Evolutionary conservation across 2,329 filamentous ascomycete genomes (phyloP), one percentile per base, ranked within the genome.

Genomic region (Scedosporium dehoogii): DNA sequence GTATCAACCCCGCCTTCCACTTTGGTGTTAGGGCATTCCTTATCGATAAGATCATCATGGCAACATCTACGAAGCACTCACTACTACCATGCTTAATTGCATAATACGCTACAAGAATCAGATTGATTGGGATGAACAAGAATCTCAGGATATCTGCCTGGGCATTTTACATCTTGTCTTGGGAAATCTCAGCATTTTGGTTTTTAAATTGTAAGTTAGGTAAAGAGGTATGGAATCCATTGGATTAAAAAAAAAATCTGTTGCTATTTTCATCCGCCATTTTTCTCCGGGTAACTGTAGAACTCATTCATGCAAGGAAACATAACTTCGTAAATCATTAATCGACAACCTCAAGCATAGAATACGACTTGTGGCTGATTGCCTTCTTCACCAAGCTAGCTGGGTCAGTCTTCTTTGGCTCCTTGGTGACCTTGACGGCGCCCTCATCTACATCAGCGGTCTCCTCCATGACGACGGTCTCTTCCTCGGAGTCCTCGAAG

Each of bases 341-440:
- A 66, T 86, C 83, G 23, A 83, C 65, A 25, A 86, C 79, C 67
- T 74, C 72, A 62, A 86, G 67, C 80, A 85, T 84, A 1, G 74
- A 72, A 66, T 85, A 85, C 2, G 79, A 80, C 66, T 79, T 76
- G 65, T 85, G 80, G 2, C 74, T 72, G 23, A 85, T 77, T 0
- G 79, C 78, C 73, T 79, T 83, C 67, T 73, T 76, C 46, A 85
- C 73, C 9, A 75, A 69, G 5, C 59, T 67, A 42, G 79, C 61
- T 1, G 81, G 77, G 63, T 82, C 76, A 63, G 76, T 71, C 70
- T 75, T 76, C 38, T 64, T 64, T 18, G 66, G 68, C 62, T 65
- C 63, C 56, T 71, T 71, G 27, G 65, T 62, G 21, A 66, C 61
- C 10, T 64, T 60, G 6, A 66, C 60, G 18, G 61, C 63, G 3